Evolutionary conservation across 1,139 yeast genomes (phyloP).

Genomic region (Saccharomyces hybrid): DNA sequence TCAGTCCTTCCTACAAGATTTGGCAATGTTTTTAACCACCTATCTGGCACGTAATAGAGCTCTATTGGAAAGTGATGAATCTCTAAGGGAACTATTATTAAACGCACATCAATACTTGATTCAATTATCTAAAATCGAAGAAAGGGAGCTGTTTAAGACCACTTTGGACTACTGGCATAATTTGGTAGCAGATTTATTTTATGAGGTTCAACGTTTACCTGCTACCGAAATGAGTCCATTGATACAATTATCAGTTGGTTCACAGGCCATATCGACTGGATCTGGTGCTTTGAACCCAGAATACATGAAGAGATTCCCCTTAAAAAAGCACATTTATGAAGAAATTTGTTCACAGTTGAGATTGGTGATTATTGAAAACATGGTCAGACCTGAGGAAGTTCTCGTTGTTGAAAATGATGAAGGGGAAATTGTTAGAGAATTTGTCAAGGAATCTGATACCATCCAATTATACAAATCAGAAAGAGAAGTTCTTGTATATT

Average conservation of each 20-base stretch:
- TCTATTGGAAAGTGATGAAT: conserved; percentile 60
- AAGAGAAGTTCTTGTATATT: conserved; percentile 90
- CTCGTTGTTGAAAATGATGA: conserved; percentile 95
- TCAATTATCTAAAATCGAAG: conserved; percentile 84
- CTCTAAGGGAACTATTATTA: conserved; percentile 51
- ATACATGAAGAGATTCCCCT: conserved; percentile 61
- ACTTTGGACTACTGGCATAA: conserved; percentile 91
- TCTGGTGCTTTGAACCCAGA: conserved; percentile 89
- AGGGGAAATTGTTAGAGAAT: conserved; percentile 97
- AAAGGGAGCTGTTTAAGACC: conserved; percentile 90
- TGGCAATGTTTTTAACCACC: conserved; percentile 87
- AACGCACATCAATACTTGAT: conserved; percentile 75
- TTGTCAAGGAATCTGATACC: conserved; percentile 93
- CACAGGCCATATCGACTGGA: conserved; percentile 41
- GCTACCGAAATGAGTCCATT: conserved; percentile 54
- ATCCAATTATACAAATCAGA: conserved; percentile 89
- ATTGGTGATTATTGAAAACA: conserved; percentile 85
- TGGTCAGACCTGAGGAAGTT: conserved; percentile 98
- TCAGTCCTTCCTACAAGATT: conserved; percentile 90
- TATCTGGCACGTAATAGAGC: conserved; percentile 70
- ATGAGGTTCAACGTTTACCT: conserved; percentile 79
- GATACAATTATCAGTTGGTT: conserved; percentile 58
- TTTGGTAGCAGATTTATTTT: conserved; percentile 70
- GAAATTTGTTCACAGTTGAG: conserved; percentile 73
- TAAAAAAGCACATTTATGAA: conserved; percentile 78